Percentiles rank a stretch among this genome's conserved stretches.
phyloP scores from a whole-genome alignment of 2,329 filamentous ascomycete species.

The Penicillium sp. region DNA sequence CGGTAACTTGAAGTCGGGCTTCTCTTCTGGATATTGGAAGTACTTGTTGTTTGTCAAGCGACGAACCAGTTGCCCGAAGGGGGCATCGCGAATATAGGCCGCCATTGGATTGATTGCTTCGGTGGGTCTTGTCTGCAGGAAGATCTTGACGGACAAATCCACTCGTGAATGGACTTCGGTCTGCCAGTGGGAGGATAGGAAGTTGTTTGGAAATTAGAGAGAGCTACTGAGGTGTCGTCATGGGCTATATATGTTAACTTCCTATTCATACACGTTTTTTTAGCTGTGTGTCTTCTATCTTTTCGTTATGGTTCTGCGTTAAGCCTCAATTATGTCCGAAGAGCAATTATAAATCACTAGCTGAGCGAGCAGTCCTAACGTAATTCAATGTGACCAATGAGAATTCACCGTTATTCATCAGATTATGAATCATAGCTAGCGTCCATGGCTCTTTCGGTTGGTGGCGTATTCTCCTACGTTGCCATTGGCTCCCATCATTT shows the following conservation, averaged over 20 bases:
- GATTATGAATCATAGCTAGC: slow-evolving; percentile 1
- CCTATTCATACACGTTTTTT: not conserved
- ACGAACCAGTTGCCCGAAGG: slow-evolving; percentile 53
- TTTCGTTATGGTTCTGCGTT: slow-evolving; percentile 6
- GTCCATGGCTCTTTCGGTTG: not conserved
- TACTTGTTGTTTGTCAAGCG: slow-evolving; percentile 47
- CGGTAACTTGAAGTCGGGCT: slow-evolving; percentile 33
- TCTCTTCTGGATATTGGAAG: slow-evolving; percentile 52
- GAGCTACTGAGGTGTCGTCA: not conserved
- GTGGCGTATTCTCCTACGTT: not conserved
- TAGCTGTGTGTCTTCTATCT: not conserved
- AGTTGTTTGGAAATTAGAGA: not conserved
- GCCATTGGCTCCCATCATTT: slow-evolving; percentile 1
- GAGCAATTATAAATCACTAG: not conserved
- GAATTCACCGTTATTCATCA: not conserved
- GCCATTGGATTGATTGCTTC: slow-evolving; percentile 17
- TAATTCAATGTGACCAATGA: not conserved
- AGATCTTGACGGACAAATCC: not conserved
- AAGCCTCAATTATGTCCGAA: not conserved
- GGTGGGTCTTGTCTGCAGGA: not conserved
- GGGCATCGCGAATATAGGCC: slow-evolving; percentile 46
- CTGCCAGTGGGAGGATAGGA: not conserved
- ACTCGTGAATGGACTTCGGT: not conserved
- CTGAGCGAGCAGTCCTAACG: not conserved
- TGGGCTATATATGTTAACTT: slow-evolving; percentile 1